phyloP scores from a whole-genome alignment of 1,284 basidiomycete genomes.

The Stereum hirsutum region DNA sequence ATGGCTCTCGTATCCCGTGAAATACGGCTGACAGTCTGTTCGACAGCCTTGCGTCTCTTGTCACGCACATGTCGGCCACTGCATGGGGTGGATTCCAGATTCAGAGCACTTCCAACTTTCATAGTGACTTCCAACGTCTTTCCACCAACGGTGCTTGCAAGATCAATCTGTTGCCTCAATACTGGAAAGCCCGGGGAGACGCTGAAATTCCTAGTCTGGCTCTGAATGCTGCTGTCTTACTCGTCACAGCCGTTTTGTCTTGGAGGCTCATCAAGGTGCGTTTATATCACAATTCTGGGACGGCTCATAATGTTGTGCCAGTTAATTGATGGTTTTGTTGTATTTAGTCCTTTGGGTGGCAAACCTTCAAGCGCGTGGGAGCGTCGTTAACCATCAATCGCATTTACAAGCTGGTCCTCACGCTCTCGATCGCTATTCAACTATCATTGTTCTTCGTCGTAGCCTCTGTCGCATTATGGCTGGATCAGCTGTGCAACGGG shows the following conservation, averaged over 20 bases:
- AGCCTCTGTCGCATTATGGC: slow-evolving; percentile 60
- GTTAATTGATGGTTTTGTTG: background rate
- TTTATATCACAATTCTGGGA: too few relatives aligned
- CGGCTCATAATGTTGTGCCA: too few relatives aligned
- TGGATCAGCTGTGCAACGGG: slow-evolving; percentile 67
- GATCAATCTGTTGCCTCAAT: slow-evolving; percentile 42
- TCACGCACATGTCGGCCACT: slow-evolving; percentile 65
- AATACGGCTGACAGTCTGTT: slow-evolving; percentile 1
- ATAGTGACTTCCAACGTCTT: slow-evolving; percentile 40
- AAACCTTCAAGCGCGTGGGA: slow-evolving; percentile 77
- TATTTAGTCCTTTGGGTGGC: slow-evolving; percentile 64
- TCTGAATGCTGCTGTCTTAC: slow-evolving; percentile 49
- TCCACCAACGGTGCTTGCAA: slow-evolving; percentile 59
- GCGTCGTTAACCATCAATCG: slow-evolving; percentile 68
- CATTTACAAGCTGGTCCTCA: slow-evolving; percentile 63
- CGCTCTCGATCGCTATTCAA: slow-evolving; percentile 65
- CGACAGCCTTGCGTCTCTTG: slow-evolving; percentile 45
- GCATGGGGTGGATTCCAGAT: slow-evolving; percentile 65
- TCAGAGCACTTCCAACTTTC: slow-evolving; percentile 46
- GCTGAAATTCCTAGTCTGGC: slow-evolving; percentile 60
- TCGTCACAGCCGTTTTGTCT: slow-evolving; percentile 55
- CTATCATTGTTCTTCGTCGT: slow-evolving; percentile 70
- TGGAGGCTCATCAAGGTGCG: slow-evolving; percentile 67
- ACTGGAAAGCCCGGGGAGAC: slow-evolving; percentile 46
- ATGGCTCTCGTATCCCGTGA: background rate